Evolutionary conservation across 164 flowering plant genomes (phyloP), one percentile per base, ranked within the genome.

Genomic region (Liriodendron chinense): DNA sequence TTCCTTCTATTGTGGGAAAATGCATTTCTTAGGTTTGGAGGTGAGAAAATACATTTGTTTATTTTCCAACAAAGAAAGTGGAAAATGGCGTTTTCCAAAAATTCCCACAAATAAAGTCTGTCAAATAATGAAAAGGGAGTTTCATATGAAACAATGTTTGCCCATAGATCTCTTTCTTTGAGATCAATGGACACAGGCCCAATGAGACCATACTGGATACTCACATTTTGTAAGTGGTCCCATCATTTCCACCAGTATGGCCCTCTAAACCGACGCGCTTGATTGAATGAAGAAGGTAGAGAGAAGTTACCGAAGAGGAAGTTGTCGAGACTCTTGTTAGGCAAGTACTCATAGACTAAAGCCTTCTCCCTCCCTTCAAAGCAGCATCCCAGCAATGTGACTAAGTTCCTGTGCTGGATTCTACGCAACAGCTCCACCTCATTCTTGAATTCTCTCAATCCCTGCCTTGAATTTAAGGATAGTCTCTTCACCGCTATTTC

Each of bases 401-500:
- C 80, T 66, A 80, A 59, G 70, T 80, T 80, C 66, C 74, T 80
- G 74, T 77, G 83, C 70, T 77, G 79, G 16, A 80, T 66, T 75
- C 69, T 77, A 62, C 72, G 43, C 23, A 80, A 61, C 62, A 80
- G 23, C 59, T 26, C 61, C 21, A 80, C 78, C 67, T 80, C 83
- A 73, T 80, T 80, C 63, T 66, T 23, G 66, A 80, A 80, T 26
- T 80, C 80, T 47, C 72, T 76, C 34, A 22, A 7, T 53, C 83
- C 83, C 68, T 80, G 83, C 20, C 49, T 22, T 23, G 83, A 80
- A 61, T 64, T 49, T 34, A 71, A 26, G 6, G 77, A 49, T 21
- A 80, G 73, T 72, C 71, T 80, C 67, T 80, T 80, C 73, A 80
- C 83, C 21, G 80, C 83, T 65, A 77, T 77, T 67, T 74, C 75